Conservation (phyloP, 768 basidiomycete genomes). For the Filobasidium wieringae region DNA sequence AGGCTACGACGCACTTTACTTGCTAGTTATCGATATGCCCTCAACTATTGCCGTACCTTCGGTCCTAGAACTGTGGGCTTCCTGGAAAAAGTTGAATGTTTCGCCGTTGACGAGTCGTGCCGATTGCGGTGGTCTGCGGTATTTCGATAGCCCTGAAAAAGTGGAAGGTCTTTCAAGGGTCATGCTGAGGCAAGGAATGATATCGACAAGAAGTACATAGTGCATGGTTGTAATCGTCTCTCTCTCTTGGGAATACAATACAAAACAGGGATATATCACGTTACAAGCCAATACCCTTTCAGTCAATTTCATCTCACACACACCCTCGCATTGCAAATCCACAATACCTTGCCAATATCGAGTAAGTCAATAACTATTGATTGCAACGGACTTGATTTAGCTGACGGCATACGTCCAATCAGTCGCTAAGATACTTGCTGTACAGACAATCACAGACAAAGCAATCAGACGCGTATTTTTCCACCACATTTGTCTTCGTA, state of each 20-base stretch:
- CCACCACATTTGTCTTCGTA: constrained; percentile 42
- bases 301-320: too few species aligned
- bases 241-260: too few species aligned
- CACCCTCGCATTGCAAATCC: constrained; percentile 69
- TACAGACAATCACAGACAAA: constrained; percentile 53
- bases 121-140: constrained; percentile 27
- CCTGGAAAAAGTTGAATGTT: constrained; percentile 40
- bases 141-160: constrained; percentile 5
- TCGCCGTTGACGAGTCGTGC: constrained; percentile 35
- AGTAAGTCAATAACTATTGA: constrained; percentile 49
- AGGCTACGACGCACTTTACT: constrained; percentile 93
- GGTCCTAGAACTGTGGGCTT: constrained; percentile 36
- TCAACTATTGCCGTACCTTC: constrained; percentile 40
- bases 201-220: too few species aligned
- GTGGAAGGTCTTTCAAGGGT: constrained; percentile 17
- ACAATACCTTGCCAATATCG: constrained; percentile 80
- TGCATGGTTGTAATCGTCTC: too few species aligned
- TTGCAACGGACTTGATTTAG: too few species aligned
- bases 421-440: constrained; percentile 18
- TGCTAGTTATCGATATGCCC: constrained; percentile 57
- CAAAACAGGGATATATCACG: too few species aligned
- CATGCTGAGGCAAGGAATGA: too few species aligned
- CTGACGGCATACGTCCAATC: constrained; percentile 47
- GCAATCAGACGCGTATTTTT: constrained; percentile 41
- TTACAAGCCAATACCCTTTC: too few species aligned